Evolutionary conservation across 2,329 filamentous ascomycete species (phyloP), one percentile per base, ranked within the genome.

Genomic region (Ophiostoma sp.): DNA sequence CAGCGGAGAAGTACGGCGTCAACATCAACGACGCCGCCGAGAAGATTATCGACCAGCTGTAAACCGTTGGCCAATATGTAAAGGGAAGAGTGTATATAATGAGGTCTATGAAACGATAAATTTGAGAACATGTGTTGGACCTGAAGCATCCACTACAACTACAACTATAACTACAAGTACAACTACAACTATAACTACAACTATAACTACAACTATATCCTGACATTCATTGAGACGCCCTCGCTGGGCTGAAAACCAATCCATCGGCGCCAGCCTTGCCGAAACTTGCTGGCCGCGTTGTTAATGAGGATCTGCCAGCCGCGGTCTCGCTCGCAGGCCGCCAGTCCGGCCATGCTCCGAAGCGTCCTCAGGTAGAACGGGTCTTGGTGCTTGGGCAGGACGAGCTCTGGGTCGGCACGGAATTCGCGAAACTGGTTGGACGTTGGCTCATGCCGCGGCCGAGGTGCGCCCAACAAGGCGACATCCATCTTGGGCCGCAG

Each of bases 31-130:
- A 80, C 41, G 73, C 76, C 58, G 75, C 75, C 14, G 71, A 75
- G 64, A 77, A 77, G 69, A 68, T 81, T 16, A n/a, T 78, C 16
- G 77, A 78, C 44, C 73, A 76, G 67, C 70, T 80, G 67, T 79
- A 74, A 55, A 0, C 12, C 27, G 11, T 36, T 49, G 12, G 16
- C 12, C 45, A 9, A 7, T 49, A 16, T 49, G 16, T 16, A 6
- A n/a, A 49, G 27, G 27, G 27, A 27, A 27, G 27, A 27, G 27
- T 27, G 47, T 49, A n/a, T 18, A 6, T n/a, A 18, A 49, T 49
- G 7, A n/a, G 14, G 5, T n/a, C 14, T 6, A 49, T n/a, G 47
- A 2, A 14, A 49, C 42, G 2, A 44, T 12, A 44, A 9, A 8
- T 4, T 44, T 9, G 8, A 44, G 12, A 18, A 49, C 14, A 18